Base-by-base conservation (phyloP, 805 yeast species). In the Metschnikowia kofuensis region DNA sequence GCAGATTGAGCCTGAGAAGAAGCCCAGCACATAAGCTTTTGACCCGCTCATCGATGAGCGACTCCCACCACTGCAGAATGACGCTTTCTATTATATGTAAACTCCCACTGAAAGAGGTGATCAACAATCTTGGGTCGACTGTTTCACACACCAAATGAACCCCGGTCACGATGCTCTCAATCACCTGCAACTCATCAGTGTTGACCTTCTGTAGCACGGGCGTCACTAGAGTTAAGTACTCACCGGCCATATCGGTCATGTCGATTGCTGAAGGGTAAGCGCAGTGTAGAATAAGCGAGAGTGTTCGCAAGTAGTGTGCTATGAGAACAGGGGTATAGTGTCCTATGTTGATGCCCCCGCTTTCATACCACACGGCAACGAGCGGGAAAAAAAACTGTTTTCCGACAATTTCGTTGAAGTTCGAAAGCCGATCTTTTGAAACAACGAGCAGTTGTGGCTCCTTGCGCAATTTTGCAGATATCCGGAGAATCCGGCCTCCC, bases 251-350 rank as follows among this genome's bases (percentile, higher is more conserved):
- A 35, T 79, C 87, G 1, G 67, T 61, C 26, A 82, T 59, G 39
- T 79, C 76, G 1, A 66, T 53, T 0, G 80, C 66, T 2, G 80
- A 67, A 0, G 89, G 89, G 51, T 79, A 77, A 0, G 86, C 81
- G 43, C 82, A 68, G 45, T 79, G 80, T 16, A 84, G 61, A 2
- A 86, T 56, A n/a, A 85, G 58, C 0, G 81, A 73, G 46, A 86
- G 58, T 0, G 88, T 82, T 46, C 79, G 76, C 40, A 86, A 55
- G 61, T 74, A 85, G 59, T 86, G 91, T 0, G 80, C 73, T 34
- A 72, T 69, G 16, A 85, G 63, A 1, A 84, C 56, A 1, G 78
- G 73, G 0, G 86, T 76, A 56, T 80, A 80, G 37, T 69, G 74
- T 0, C 87, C 86, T 35, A 79, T 65, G 38, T 68, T 67, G 37